phyloP scores from a whole-genome alignment of 805 yeast genomes.

The Clavispora santaluciae region DNA sequence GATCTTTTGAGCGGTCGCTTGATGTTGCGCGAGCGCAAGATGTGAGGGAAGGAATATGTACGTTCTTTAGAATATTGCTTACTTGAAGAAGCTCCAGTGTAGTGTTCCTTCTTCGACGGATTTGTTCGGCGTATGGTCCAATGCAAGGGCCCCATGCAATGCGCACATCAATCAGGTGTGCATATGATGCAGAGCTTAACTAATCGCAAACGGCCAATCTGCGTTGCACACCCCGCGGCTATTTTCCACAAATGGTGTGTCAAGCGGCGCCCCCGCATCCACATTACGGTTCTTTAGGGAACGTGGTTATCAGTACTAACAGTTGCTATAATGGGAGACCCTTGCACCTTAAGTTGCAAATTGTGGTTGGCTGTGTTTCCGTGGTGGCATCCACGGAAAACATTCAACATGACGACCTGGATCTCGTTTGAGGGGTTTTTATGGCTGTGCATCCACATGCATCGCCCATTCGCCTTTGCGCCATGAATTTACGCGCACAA shows the following conservation, averaged over 20 bases:
- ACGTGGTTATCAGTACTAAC: no score
- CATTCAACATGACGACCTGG: no score
- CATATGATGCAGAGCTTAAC: background rate
- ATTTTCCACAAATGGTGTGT: background rate
- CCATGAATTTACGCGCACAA: no score
- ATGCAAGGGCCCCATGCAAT: background rate
- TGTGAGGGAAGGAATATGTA: background rate
- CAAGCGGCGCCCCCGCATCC: no score
- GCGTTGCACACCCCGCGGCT: background rate
- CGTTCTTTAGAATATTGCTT: background rate
- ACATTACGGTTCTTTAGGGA: no score
- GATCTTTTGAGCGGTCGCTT: slow-evolving; percentile 73
- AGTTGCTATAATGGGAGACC: no score
- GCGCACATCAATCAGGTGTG: background rate
- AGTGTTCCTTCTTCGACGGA: background rate
- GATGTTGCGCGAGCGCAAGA: slow-evolving; percentile 27
- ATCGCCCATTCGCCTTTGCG: no score
- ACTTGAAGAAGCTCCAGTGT: background rate
- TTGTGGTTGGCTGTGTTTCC: no score
- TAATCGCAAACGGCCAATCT: background rate
- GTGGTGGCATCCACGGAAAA: no score
- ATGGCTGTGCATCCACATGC: no score
- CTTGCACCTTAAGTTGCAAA: no score
- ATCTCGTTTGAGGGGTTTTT: no score
- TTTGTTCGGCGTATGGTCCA: background rate